Percentiles rank a stretch among this genome's conserved stretches.
These are phyloP conservation scores for Trichoderma reesei DNA, from an alignment of 495 filamentous ascomycete genomes.

Conservation along the genomic window DNA sequence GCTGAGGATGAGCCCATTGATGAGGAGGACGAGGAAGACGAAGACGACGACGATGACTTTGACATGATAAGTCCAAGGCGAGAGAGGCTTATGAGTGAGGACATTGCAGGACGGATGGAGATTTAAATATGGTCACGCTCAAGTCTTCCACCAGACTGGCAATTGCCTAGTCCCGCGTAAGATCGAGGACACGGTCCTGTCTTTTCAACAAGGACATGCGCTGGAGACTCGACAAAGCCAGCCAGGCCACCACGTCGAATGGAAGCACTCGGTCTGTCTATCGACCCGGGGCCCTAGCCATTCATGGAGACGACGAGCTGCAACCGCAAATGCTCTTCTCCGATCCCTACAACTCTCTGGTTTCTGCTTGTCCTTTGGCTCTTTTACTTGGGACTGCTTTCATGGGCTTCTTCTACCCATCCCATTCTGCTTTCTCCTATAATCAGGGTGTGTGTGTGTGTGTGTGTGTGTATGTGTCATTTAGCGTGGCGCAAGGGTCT, in stretches of 20 bases:
- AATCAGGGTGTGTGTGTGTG: no score
- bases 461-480: background rate
- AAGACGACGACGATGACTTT: constrained; percentile 16
- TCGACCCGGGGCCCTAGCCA: no score
- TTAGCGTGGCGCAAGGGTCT: constrained; percentile 9
- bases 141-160: background rate
- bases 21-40: constrained; percentile 16
- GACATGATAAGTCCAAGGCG: constrained; percentile 15
- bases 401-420: background rate
- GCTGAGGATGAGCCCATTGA: constrained; percentile 17
- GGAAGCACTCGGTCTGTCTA: no score
- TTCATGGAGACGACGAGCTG: no score
- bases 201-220: background rate
- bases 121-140: background rate
- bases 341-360: background rate
- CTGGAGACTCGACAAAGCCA: background rate
- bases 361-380: background rate
- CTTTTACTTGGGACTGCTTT: background rate
- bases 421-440: background rate
- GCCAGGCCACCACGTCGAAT: no score
- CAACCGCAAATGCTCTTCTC: background rate
- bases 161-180: background rate
- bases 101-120: constrained; percentile 11
- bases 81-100: constrained; percentile 10
- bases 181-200: background rate